Evolutionary conservation across 179 eudicot genomes (phyloP), one percentile per base, ranked within the genome.

Genomic region (Beta lomatogona): DNA sequence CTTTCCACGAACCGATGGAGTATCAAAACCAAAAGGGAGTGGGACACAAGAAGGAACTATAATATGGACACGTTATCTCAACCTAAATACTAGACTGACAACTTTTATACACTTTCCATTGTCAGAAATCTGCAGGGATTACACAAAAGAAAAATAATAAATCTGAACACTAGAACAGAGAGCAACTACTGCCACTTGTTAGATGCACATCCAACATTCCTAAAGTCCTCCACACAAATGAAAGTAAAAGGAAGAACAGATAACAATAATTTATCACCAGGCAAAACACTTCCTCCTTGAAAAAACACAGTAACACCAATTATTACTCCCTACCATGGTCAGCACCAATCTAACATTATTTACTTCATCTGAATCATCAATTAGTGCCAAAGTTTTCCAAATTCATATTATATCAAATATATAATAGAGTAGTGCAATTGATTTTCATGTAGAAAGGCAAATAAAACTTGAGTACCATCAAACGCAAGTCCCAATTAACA

Each of bases 391-490:
- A 22, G 48, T 58, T 44, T 0, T 41, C 54, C 63, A 57, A 15
- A 28, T 59, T 71, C 19, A 45, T 59, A 53, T 44, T n/a, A 71
- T 25, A n/a, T 4, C 0, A 71, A 59, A 55, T 9, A 31, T 48
- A 25, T 79, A 61, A 81, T 55, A 16, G 41, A 65, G 44, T 19
- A 41, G 22, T 10, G 25, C 53, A 21, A 53, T 66, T 36, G 25
- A 61, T 65, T 73, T 75, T 68, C 36, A 41, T 9, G 61, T n/a
- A 59, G 65, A 50, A 59, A 68, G 73, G n/a, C 55, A 59, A 75
- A 52, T 58, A 58, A 77, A 71, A 46, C 67, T 45, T 63, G 74
- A 4, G 48, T 21, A 44, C 81, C 48, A n/a, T 76, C 73, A 53
- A 63, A 63, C 28, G 15, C 68, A 63, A 68, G 76, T 55, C 50